phyloP scores from a whole-genome alignment of 257 asterid species.

The Verbena officinalis region DNA sequence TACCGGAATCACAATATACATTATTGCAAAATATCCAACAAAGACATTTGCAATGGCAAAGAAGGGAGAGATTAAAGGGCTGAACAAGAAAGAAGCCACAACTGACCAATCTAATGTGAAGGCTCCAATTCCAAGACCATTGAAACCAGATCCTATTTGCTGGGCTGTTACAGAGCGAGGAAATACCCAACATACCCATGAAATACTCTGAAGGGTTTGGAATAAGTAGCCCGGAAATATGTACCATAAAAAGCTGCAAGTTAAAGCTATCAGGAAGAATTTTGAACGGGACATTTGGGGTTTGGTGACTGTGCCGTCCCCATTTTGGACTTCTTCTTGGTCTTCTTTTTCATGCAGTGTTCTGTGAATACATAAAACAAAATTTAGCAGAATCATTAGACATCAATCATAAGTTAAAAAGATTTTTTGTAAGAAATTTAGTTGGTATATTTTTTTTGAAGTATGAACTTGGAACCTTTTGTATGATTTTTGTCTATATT shows the following conservation, averaged over 20 bases:
- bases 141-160: constrained; percentile 74
- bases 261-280: constrained; percentile 63
- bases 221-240: constrained; percentile 66
- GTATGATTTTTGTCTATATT: no score
- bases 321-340: constrained; percentile 26
- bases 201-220: constrained; percentile 62
- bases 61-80: constrained; percentile 76
- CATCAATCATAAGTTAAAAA: neutral
- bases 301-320: constrained; percentile 3
- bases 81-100: constrained; percentile 69
- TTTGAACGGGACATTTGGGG: constrained; percentile 52
- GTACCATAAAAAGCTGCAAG: constrained; percentile 73
- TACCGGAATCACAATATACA: constrained; percentile 62
- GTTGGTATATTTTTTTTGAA: no score
- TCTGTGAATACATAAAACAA: constrained; percentile 34
- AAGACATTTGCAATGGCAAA: constrained; percentile 77
- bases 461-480: no score
- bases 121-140: constrained; percentile 73
- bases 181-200: constrained; percentile 85
- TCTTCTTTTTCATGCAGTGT: constrained; percentile 65
- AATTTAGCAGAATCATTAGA: neutral
- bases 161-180: constrained; percentile 81
- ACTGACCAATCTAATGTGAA: constrained; percentile 72
- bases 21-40: constrained; percentile 49
- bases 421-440: no score